These are phyloP conservation scores for Zea mays DNA, from an alignment of 176 grass and related monocot species.

Conservation along the genomic window DNA sequence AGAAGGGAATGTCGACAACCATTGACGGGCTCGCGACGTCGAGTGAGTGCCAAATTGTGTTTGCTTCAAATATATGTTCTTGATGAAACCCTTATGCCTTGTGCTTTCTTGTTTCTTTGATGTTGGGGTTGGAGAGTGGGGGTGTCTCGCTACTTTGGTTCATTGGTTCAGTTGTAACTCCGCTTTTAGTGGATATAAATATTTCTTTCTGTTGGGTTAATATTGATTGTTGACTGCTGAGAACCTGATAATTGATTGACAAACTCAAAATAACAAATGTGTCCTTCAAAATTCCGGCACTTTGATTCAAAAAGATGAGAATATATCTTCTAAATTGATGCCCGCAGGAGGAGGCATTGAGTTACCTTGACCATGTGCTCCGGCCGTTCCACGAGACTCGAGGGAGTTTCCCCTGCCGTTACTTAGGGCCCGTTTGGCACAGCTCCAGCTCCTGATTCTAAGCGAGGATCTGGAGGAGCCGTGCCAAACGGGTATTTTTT, in stretches of 20 bases:
- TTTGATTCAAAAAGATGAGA: neutral
- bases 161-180: conserved; percentile 19
- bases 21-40: conserved; percentile 44
- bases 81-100: neutral
- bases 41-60: conserved; percentile 51
- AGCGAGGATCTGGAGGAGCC: no score
- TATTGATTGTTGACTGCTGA: neutral
- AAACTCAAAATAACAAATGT: neutral
- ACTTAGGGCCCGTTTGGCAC: no score
- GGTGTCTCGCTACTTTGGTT: neutral
- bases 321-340: neutral
- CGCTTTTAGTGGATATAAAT: neutral
- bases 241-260: neutral
- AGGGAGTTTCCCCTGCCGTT: no score
- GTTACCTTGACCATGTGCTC: no score
- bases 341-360: neutral
- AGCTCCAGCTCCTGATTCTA: no score
- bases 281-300: neutral
- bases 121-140: neutral
- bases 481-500: no score
- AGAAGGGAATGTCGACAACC: conserved; percentile 52
- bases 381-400: no score
- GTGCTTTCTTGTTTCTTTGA: conserved; percentile 17
- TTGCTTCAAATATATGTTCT: conserved; percentile 7
- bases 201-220: conserved; percentile 9